phyloP scores from a whole-genome alignment of 306 rosid genomes.

The Begonia loranthoides region DNA sequence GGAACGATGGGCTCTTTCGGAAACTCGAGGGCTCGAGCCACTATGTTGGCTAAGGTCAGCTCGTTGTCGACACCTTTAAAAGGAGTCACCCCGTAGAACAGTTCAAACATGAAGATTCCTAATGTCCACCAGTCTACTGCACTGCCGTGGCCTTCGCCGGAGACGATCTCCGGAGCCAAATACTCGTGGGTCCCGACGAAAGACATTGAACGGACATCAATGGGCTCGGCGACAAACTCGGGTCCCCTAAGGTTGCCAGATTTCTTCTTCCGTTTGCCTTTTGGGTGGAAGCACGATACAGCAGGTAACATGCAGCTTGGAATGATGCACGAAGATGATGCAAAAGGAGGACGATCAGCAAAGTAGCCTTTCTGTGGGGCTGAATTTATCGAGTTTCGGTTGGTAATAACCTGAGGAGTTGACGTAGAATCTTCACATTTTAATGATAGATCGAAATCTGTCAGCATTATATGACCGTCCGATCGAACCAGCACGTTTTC shows the following conservation, averaged over 20 bases:
- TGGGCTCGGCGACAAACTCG: conserved; percentile 51
- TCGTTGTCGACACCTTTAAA: conserved; percentile 56
- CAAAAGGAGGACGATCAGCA: conserved; percentile 23
- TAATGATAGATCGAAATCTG: conserved; percentile 58
- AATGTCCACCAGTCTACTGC: conserved; percentile 81
- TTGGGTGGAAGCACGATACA: conserved; percentile 50
- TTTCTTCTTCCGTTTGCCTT: conserved; percentile 32
- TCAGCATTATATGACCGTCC: conserved; percentile 77
- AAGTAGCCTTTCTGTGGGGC: conserved; percentile 7
- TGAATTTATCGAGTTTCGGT: conserved; percentile 20
- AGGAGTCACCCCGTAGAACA: conserved; percentile 63
- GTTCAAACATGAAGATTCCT: conserved; percentile 47
- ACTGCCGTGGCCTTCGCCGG: conserved; percentile 66
- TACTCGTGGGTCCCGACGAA: conserved; percentile 72
- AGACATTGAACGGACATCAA: conserved; percentile 60
- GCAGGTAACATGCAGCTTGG: conserved; percentile 59
- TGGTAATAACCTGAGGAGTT: conserved; percentile 30
- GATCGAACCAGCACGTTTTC: conserved; percentile 74
- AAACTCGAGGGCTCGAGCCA: conserved; percentile 66
- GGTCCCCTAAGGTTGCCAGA: conserved; percentile 10
- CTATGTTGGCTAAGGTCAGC: conserved; percentile 54
- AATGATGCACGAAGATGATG: conserved; percentile 53
- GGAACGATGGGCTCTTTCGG: conserved; percentile 49
- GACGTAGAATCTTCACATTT: conserved; percentile 31
- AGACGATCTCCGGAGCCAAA: conserved; percentile 49